These are phyloP conservation scores for Boletales sp. DNA, from an alignment of 768 basidiomycete genomes.

Conservation along the genomic window DNA sequence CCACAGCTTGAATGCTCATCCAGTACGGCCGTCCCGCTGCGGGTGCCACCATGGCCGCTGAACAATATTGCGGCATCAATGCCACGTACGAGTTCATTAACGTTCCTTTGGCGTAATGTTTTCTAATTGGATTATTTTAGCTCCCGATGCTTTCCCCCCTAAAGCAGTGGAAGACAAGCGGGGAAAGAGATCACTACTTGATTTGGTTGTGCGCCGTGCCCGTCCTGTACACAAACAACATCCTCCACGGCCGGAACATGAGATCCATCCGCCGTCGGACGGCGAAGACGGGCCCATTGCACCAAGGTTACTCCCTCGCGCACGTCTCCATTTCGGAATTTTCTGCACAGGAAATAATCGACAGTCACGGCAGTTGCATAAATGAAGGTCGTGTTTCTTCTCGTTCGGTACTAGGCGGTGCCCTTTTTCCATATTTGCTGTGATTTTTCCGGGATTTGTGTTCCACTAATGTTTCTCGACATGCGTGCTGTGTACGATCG, in stretches of 20 bases:
- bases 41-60: slow-evolving; percentile 23
- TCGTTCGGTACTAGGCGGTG: not conserved
- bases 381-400: slow-evolving; percentile 1
- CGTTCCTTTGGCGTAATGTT: not conserved
- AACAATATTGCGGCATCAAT: slow-evolving; percentile 28
- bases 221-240: slow-evolving; percentile 27
- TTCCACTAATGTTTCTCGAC: slow-evolving; percentile 2
- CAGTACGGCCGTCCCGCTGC: slow-evolving; percentile 9
- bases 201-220: slow-evolving; percentile 11
- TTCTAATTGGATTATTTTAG: slow-evolving; percentile 25
- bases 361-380: slow-evolving; percentile 7
- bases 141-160: slow-evolving; percentile 36
- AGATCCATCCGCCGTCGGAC: not conserved
- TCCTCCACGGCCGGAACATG: slow-evolving; percentile 10
- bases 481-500: slow-evolving; percentile 8
- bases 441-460: slow-evolving; percentile 5
- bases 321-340: slow-evolving; percentile 33
- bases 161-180: slow-evolving; percentile 15
- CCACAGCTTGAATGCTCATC: slow-evolving; percentile 16
- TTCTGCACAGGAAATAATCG: slow-evolving; percentile 34
- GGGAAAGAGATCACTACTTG: slow-evolving; percentile 8
- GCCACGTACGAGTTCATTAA: slow-evolving; percentile 33
- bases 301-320: slow-evolving; percentile 12
- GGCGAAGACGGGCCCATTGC: slow-evolving; percentile 9
- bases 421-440: not conserved